phyloP scores from a whole-genome alignment of 176 grass and related monocot genomes.

The Oryza coarctata region DNA sequence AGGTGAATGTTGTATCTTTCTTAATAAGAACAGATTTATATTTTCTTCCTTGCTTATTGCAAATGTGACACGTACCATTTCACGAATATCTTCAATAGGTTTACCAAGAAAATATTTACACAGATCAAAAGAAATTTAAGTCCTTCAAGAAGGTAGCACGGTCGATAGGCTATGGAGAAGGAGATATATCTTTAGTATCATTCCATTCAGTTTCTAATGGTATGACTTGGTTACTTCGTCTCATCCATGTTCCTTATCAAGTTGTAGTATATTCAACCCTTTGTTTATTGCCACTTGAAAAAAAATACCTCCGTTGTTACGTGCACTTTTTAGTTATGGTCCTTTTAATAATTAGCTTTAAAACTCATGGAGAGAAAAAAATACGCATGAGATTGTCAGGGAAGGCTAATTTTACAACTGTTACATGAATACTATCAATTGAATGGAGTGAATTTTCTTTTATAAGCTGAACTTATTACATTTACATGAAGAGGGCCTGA shows the following conservation, averaged over 20 bases:
- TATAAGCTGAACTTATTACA: neutral
- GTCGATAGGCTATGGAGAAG: slow-evolving; percentile 63
- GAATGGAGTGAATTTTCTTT: neutral
- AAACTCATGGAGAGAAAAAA: neutral
- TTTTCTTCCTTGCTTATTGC: neutral
- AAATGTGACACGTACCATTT: slow-evolving; percentile 2
- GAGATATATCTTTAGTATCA: slow-evolving; percentile 59
- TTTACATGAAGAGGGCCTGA: neutral
- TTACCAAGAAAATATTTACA: slow-evolving; percentile 82
- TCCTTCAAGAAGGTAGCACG: slow-evolving; percentile 87
- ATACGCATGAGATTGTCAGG: neutral
- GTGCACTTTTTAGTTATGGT: neutral
- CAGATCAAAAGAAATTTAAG: slow-evolving; percentile 63
- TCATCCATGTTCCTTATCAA: slow-evolving; percentile 13
- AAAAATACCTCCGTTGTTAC: neutral
- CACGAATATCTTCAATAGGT: slow-evolving; percentile 48
- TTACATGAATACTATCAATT: neutral
- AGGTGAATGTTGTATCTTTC: slow-evolving; percentile 48
- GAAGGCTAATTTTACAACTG: neutral
- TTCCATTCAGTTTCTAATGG: slow-evolving; percentile 85
- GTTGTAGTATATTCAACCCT: neutral
- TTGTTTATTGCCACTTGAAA: neutral
- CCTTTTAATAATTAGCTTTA: neutral
- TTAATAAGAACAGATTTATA: neutral
- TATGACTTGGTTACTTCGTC: slow-evolving; percentile 34